Base-by-base conservation (phyloP, 768 basidiomycete species). In the Tephrocybe sp. region DNA sequence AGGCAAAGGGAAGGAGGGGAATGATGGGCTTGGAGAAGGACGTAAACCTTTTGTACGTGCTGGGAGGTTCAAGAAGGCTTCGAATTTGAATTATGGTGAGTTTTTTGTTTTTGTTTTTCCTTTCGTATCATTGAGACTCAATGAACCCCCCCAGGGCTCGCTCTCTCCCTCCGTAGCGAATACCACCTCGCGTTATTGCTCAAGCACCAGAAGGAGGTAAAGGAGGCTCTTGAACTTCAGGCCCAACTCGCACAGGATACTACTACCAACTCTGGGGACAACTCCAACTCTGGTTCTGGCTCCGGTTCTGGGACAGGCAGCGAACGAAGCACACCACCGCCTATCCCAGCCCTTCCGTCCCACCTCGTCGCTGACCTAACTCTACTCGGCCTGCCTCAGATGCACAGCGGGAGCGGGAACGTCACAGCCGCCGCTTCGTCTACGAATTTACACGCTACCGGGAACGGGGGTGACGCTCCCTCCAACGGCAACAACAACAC, bases 41-140 rank as follows among this genome's bases (percentile, higher is more conserved):
- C n/a, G n/a, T n/a, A 33, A 44, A 43, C 36, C 21, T 31, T 85
- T 77, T 69, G 79, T 66, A 73, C 82, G 77, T 33, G 84, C 86
- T 3, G 92, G 93, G 25, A 78, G 91, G 18, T 95, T 95, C 77
- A 95, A 95, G 75, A 95, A 95, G 68, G 91, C 91, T 1, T 85
- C 83, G 13, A 95, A 95, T 67, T 84, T 94, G 86, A 95, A 94
- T 63, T 92, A 86, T 58, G 90, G 79, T 61, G 38, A 0, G 57
- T 58, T 18, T 9, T 18, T 30, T 22, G 9, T 22, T 31, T 39
- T 15, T 21, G 5, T 12, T 9, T 21, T 18, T 24, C 3, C 18
- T 19, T 6, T 4, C 18, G 5, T 11, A 13, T 2, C 29, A 7
- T 29, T 48, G 25, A 52, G 22, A 3, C 1, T 27, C 10, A n/a